Conservation (phyloP, 345 rosid species). For the Streptanthus diversifolius region DNA sequence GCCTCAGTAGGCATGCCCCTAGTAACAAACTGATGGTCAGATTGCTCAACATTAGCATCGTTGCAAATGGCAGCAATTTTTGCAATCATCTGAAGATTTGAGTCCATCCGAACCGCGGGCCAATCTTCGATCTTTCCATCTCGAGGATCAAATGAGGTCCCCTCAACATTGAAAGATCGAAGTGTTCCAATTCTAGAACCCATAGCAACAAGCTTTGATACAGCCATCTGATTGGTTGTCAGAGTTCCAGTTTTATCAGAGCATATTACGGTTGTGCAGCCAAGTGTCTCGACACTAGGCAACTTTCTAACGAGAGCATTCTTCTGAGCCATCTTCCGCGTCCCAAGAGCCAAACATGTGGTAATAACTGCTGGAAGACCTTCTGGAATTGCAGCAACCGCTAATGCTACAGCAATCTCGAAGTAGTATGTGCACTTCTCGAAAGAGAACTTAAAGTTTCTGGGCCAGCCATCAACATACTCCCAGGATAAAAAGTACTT, state of each 20-base stretch:
- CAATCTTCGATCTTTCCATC: constrained; percentile 78
- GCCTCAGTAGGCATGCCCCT: constrained; percentile 92
- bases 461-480: constrained; percentile 85
- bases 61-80: constrained; percentile 88
- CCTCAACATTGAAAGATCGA: constrained; percentile 75
- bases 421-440: constrained; percentile 98
- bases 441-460: constrained; percentile 80
- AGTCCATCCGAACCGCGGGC: constrained; percentile 72
- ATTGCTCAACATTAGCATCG: constrained; percentile 68
- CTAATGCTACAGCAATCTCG: constrained; percentile 94
- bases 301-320: constrained; percentile 88
- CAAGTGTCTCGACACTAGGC: constrained; percentile 95
- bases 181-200: constrained; percentile 65
- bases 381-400: constrained; percentile 98
- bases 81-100: constrained; percentile 85
- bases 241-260: constrained; percentile 94
- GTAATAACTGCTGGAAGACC: constrained; percentile 97
- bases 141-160: constrained; percentile 72
- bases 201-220: constrained; percentile 74
- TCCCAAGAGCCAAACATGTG: constrained; percentile 91
- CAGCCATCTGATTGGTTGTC: constrained; percentile 95
- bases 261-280: constrained; percentile 91
- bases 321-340: constrained; percentile 97
- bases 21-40: constrained; percentile 63
- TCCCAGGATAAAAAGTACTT: constrained; percentile 94